Conservation (phyloP, 768 basidiomycete species). For the Nevesoporus exiguus region DNA sequence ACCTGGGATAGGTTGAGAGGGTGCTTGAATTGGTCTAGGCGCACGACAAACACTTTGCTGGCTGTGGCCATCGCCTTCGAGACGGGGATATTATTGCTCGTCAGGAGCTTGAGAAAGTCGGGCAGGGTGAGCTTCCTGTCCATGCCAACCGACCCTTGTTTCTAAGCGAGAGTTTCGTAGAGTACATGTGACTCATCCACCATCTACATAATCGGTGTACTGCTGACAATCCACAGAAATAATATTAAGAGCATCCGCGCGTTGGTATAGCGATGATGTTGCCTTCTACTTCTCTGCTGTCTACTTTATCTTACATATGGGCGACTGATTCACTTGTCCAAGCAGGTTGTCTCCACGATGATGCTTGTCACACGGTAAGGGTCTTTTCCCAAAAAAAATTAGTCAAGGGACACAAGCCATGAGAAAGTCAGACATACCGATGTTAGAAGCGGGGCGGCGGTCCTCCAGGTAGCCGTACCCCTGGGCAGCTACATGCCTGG, state of each 20-base stretch:
- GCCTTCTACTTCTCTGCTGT: slow-evolving; percentile 9
- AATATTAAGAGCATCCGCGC: slow-evolving; percentile 1
- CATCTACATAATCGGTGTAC: background rate
- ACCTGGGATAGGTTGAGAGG: slow-evolving; percentile 43
- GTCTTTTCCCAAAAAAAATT: slow-evolving; percentile 45
- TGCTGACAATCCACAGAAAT: slow-evolving; percentile 9
- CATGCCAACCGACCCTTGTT: too few relatives aligned
- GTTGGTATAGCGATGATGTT: slow-evolving; percentile 22
- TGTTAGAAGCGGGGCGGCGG: slow-evolving; percentile 96
- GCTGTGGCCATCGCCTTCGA: slow-evolving; percentile 67
- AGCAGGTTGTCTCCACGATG: slow-evolving; percentile 83
- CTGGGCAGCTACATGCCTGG: slow-evolving; percentile 86
- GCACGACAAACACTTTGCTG: slow-evolving; percentile 56
- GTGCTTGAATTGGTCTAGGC: background rate
- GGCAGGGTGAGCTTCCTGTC: slow-evolving; percentile 56
- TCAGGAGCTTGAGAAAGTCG: slow-evolving; percentile 63
- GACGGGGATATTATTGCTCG: slow-evolving; percentile 52
- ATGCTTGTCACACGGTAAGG: slow-evolving; percentile 93
- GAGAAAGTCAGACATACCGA: slow-evolving; percentile 49
- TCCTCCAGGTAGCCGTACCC: slow-evolving; percentile 97
- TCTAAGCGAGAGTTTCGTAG: background rate
- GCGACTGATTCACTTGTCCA: slow-evolving; percentile 47
- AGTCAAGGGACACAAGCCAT: background rate
- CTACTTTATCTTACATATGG: slow-evolving; percentile 12
- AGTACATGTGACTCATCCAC: background rate